Base-by-base conservation (phyloP, 164 flowering plant genomes). In the Chimonanthus salicifolius region DNA sequence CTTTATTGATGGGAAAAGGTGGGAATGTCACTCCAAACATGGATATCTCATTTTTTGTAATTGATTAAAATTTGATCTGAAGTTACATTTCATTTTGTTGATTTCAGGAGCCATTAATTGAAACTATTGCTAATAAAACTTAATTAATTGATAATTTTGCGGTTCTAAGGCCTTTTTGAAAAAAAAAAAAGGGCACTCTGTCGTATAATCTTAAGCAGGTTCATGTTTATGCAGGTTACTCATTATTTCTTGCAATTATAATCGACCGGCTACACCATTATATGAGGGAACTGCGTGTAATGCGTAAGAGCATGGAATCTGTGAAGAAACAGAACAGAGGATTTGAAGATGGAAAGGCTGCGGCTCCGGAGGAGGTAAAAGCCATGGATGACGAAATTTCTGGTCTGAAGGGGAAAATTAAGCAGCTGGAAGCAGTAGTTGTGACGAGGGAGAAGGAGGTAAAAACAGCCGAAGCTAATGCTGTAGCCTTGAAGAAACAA, bases 251-350 rank as follows among this genome's bases (percentile, higher is more conserved):
- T 48, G 87, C 81, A 20, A 78, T 87, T 11, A 85, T 92, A 92
- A 84, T 86, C 66, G 97, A 92, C 80, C 85, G 92, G 71, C 76
- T 86, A 33, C 97, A 92, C 76, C 89, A 88, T 72, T 88, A 90
- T 71, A 86, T 92, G 49, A 87, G 90, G 80, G 97, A 92, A 64
- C 88, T 92, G 15, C 89, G 90, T 18, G 47, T 84, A 21, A 71
- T 88, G 76, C 87, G 92, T 78, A 88, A 86, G 76, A 83, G 77
- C 80, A 82, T 88, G 87, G 92, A 89, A n/a, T 84, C 83, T 58
- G 77, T 79, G 48, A 88, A 84, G 81, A 89, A 83, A 66, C 88
- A 88, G 69, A 85, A 62, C 76, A 60, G 74, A 70, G 74, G 70
- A 16, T 80, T 83, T 62, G 90, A 86, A 72, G 89, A 88, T 50